phyloP scores from a whole-genome alignment of 768 basidiomycete species.

The Boletus pseudopeckii region DNA sequence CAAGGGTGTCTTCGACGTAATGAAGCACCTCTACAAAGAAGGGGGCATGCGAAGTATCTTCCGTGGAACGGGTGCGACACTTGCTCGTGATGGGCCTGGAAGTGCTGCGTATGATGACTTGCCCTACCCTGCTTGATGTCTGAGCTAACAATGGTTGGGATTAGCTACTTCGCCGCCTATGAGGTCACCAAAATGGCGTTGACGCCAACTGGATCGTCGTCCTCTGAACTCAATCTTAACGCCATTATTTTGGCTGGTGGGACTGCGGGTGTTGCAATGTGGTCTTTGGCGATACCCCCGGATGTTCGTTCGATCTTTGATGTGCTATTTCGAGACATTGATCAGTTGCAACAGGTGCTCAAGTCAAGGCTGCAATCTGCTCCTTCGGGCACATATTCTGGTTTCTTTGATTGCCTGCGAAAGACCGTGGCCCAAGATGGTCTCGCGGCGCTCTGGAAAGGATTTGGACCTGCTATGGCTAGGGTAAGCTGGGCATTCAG shows the following conservation, averaged over 20 bases:
- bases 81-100: constrained; percentile 93
- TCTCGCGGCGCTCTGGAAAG: constrained; percentile 87
- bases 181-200: constrained; percentile 88
- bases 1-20: constrained; percentile 88
- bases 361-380: constrained; percentile 97
- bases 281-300: constrained; percentile 94
- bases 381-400: constrained; percentile 95
- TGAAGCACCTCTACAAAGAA: constrained; percentile 87
- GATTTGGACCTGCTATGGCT: constrained; percentile 96
- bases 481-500: constrained; percentile 47
- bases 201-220: constrained; percentile 76
- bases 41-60: constrained; percentile 91
- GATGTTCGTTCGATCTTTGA: constrained; percentile 57
- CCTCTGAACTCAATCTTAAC: constrained; percentile 77
- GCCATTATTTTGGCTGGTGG: constrained; percentile 92
- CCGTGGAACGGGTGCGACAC: constrained; percentile 89
- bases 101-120: constrained; percentile 77
- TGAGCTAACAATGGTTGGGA: constrained; percentile 3
- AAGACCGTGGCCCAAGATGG: constrained; percentile 93
- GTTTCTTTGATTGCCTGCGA: constrained; percentile 85
- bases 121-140: not conserved
- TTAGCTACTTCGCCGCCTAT: constrained; percentile 94
- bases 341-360: constrained; percentile 60
- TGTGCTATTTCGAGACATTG: not conserved
- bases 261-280: constrained; percentile 96